phyloP scores from a whole-genome alignment of 192 early-diverging fungal genomes.

The Coemansia sp. region DNA sequence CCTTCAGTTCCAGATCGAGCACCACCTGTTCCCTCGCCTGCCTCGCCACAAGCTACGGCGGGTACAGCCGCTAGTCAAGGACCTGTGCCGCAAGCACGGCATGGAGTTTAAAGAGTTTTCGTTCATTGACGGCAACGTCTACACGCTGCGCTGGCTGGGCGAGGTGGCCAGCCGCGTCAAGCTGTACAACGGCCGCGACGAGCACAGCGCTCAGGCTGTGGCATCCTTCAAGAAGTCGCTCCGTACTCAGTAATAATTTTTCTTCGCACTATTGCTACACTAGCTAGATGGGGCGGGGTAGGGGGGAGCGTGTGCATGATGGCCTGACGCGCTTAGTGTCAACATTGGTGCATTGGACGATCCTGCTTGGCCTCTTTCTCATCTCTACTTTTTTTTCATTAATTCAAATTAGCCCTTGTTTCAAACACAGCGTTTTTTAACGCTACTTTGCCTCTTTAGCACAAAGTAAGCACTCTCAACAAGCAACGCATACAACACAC shows the following conservation, averaged over 20 bases:
- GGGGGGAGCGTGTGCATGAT: not conserved
- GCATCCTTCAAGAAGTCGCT: constrained; percentile 1
- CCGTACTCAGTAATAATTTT: not conserved
- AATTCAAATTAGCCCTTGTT: not conserved
- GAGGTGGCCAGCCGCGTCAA: constrained; percentile 67
- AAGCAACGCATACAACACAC: not conserved
- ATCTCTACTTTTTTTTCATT: constrained; percentile 1
- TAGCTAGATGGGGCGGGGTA: not conserved
- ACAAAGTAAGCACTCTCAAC: not conserved
- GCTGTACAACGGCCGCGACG: constrained; percentile 43
- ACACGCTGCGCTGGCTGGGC: constrained; percentile 72
- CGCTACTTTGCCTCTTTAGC: not conserved
- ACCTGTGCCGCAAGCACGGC: constrained; percentile 76
- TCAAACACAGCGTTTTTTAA: not conserved
- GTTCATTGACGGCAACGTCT: constrained; percentile 80
- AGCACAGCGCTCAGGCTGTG: constrained; percentile 19
- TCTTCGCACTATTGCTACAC: not conserved
- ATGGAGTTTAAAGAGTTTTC: constrained; percentile 77
- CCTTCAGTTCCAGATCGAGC: constrained; percentile 93
- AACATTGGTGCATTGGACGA: not conserved
- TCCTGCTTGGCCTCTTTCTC: not conserved
- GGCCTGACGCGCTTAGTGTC: not conserved
- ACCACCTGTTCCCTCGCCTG: constrained; percentile 93
- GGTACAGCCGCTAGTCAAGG: constrained; percentile 70
- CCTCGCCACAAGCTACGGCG: constrained; percentile 85